phyloP scores from a whole-genome alignment of 805 yeast species.

The Maudiozyma barnettii region DNA sequence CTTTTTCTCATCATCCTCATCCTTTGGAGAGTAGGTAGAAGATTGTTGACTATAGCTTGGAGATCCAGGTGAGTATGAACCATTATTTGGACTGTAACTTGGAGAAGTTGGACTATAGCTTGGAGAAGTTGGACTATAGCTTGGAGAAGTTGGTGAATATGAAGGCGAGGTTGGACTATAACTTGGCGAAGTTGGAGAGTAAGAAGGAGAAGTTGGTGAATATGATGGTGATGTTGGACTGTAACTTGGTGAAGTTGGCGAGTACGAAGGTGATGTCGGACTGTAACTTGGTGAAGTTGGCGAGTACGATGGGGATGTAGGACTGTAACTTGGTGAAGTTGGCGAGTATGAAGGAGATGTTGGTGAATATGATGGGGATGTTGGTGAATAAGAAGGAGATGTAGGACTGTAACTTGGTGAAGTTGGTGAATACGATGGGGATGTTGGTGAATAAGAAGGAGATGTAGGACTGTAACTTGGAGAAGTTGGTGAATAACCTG shows the following conservation, averaged over 20 bases:
- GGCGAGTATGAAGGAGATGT: constrained; percentile 74
- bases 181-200: constrained; percentile 69
- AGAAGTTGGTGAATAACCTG: constrained; percentile 71
- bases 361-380: constrained; percentile 74
- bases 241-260: constrained; percentile 67
- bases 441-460: constrained; percentile 67
- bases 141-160: constrained; percentile 71
- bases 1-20: constrained; percentile 9
- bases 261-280: constrained; percentile 69
- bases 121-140: constrained; percentile 75
- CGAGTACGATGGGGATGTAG: constrained; percentile 66
- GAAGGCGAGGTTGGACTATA: constrained; percentile 65
- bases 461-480: constrained; percentile 77
- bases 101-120: constrained; percentile 65
- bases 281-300: constrained; percentile 74
- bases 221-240: constrained; percentile 64
- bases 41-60: constrained; percentile 58
- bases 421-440: constrained; percentile 63
- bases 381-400: constrained; percentile 71
- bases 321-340: constrained; percentile 66
- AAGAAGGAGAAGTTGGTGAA: constrained; percentile 62
- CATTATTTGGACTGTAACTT: constrained; percentile 42
- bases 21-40: constrained; percentile 48
- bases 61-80: constrained; percentile 53
- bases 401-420: constrained; percentile 73